Evolutionary conservation across 257 asterid genomes (phyloP), one percentile per base, ranked within the genome.

Genomic region (Solanum chaucha): DNA sequence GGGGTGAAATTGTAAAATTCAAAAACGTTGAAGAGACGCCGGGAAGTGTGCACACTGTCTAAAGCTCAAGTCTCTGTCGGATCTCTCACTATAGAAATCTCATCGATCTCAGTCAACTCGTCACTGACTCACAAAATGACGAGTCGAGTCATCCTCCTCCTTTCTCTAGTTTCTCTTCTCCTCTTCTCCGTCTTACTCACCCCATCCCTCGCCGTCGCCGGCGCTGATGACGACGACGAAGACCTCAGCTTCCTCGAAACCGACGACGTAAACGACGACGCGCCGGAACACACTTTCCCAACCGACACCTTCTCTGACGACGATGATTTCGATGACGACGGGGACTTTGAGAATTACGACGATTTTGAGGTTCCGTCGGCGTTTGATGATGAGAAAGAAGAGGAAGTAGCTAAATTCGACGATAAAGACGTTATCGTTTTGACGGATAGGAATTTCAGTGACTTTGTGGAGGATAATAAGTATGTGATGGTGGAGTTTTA

Each of bases 401-500:
- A 92, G 7, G 95, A 90, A 20, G 88, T 88, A 46, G 91, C 93
- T 82, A 92, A 89, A 87, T 83, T 96, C 85, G 97, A 96, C 90
- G 99, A 96, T 88, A 91, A 91, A n/a, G 96, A 95, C 88, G 99
- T 96, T 55, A 92, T 92, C 61, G 93, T 95, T 15, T 91, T 96
- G 91, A 88, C 87, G 85, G 94, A 91, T 34, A 83, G 94, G 34
- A 96, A 96, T 84, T 96, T 96, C 89, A 95, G 89, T 59, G 98
- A 93, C 22, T 94, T 93, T 86, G 81, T 95, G 0, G 93, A 88
- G 92, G 91, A 86, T 36, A 93, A 95, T 86, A 92, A 90, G 90
- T 96, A 89, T 85, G 98, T 93, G 88, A 92, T 96, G 98, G 98
- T 96, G 90, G 98, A 96, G 84, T 96, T 96, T 86, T 96, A 96